Evolutionary conservation across 2,329 filamentous ascomycete species (phyloP).

Genomic region (Echinosphaeria canescens): DNA sequence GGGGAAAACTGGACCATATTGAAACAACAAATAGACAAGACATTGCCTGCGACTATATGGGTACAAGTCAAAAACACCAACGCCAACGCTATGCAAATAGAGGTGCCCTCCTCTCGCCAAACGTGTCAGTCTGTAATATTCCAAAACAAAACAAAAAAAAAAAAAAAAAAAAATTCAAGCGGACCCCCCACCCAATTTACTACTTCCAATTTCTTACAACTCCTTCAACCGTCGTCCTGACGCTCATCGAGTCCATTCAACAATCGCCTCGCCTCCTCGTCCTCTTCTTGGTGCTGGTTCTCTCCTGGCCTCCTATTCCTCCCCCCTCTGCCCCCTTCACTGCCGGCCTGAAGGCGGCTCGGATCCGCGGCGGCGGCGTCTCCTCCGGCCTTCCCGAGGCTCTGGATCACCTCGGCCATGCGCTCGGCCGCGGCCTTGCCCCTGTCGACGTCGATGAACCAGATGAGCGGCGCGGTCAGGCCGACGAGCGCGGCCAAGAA

Average conservation of each 20-base stretch:
- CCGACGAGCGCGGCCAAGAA: constrained; percentile 76
- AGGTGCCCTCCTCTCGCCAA: too few species aligned
- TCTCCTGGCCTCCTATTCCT: constrained; percentile 7
- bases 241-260: constrained; percentile 12
- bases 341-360: too few species aligned
- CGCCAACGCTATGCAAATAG: constrained; percentile 9
- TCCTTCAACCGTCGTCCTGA: constrained; percentile 8
- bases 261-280: constrained; percentile 13
- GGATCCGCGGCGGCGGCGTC: constrained; percentile 1
- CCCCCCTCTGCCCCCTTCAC: constrained; percentile 3
- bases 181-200: background rate
- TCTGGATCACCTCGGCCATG: constrained; percentile 37
- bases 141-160: too few species aligned
- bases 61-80: constrained; percentile 2
- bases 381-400: constrained; percentile 15
- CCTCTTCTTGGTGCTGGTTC: constrained; percentile 11
- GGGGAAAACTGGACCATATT: too few species aligned
- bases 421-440: constrained; percentile 47
- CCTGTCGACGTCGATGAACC: constrained; percentile 64
- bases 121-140: too few species aligned
- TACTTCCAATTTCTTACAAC: background rate
- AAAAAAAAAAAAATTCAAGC: constrained; percentile 1
- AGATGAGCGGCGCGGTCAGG: constrained; percentile 66
- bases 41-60: constrained; percentile 2
- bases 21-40: too few species aligned